phyloP scores from a whole-genome alignment of 345 rosid species.

The Pugionium cornutum region DNA sequence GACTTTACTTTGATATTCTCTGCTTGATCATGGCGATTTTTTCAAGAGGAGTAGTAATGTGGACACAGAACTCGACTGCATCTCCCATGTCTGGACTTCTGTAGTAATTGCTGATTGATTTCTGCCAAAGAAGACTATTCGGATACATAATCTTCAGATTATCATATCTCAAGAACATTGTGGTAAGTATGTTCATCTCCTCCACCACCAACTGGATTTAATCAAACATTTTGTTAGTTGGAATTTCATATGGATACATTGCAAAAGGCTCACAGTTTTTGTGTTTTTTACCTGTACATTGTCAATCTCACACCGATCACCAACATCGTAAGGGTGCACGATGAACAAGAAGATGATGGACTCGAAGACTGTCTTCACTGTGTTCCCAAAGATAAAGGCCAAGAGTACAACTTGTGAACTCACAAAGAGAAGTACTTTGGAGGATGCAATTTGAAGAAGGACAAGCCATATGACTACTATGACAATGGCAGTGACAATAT shows the following conservation, averaged over 20 bases:
- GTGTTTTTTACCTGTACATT: conserved; percentile 60
- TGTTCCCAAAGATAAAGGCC: conserved; percentile 89
- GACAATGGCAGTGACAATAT: conserved; percentile 48
- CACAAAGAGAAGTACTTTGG: conserved; percentile 57
- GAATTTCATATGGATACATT: background rate
- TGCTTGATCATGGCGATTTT: conserved; percentile 59
- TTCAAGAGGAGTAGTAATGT: conserved; percentile 67
- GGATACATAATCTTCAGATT: conserved; percentile 67
- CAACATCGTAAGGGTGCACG: conserved; percentile 93
- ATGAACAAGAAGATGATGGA: conserved; percentile 85
- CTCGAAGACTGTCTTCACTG: conserved; percentile 83
- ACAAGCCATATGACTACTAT: conserved; percentile 66
- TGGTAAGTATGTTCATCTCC: conserved; percentile 92
- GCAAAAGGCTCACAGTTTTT: background rate
- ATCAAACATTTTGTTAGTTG: conserved; percentile 5
- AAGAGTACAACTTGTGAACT: conserved; percentile 80
- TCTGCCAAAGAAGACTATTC: conserved; percentile 64
- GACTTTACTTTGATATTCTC: conserved; percentile 54
- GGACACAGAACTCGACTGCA: conserved; percentile 66
- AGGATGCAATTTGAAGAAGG: conserved; percentile 71
- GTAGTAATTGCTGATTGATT: conserved; percentile 70
- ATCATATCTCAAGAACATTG: conserved; percentile 77
- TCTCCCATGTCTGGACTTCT: conserved; percentile 96
- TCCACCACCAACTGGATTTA: conserved; percentile 64
- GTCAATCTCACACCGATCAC: conserved; percentile 88